Evolutionary conservation across 169 alveolate genomes (phyloP).

Genomic region (Eimeria necatrix): DNA sequence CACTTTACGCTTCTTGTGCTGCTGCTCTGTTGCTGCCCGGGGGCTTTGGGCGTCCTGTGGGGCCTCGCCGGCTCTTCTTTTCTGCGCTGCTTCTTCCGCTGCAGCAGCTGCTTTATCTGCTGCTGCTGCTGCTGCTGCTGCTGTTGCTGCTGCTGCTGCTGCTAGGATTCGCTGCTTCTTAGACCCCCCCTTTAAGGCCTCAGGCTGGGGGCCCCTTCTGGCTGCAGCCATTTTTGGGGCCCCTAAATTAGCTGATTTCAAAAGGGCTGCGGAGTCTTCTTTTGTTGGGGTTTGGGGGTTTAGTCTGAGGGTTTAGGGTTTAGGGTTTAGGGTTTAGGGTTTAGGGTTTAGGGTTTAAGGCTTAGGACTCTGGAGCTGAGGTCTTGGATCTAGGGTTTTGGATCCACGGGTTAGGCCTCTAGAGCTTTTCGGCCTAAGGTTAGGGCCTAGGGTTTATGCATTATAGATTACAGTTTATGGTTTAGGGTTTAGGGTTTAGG

Average conservation of each 20-base stretch:
- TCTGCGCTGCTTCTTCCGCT: background rate
- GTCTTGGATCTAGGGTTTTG: too few relatives aligned
- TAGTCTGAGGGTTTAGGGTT: too few relatives aligned
- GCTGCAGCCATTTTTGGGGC: background rate
- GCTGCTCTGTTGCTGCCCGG: background rate
- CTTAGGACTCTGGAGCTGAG: background rate
- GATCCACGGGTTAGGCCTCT: too few relatives aligned
- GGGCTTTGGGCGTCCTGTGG: background rate
- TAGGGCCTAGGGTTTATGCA: background rate
- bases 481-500: conserved; percentile 7
- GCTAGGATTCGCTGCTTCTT: background rate
- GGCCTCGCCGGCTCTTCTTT: background rate
- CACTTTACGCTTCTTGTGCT: background rate
- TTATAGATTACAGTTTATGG: background rate
- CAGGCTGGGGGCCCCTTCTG: background rate
- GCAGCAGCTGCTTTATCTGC: background rate
- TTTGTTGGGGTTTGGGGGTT: too few relatives aligned
- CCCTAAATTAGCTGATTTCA: too few relatives aligned
- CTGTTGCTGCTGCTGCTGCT: background rate
- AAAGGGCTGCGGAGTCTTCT: too few relatives aligned
- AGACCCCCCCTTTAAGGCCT: background rate
- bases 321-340: background rate
- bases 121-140: background rate
- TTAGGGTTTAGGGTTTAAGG: background rate
- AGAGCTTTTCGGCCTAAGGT: background rate